Conservation (phyloP, 148 eudicot genomes). For the Polygonum aviculare region DNA sequence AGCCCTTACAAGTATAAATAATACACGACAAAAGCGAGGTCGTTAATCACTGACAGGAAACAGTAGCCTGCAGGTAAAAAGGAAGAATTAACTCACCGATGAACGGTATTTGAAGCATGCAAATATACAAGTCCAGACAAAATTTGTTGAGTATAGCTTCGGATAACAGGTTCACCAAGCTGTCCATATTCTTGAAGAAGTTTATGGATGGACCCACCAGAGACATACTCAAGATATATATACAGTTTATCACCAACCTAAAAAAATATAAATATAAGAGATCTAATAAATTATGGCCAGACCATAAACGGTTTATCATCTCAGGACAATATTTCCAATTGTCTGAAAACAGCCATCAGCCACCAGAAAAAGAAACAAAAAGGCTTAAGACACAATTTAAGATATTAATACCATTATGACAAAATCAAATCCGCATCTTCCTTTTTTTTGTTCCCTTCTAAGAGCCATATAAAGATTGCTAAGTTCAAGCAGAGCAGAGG, state of each 20-base stretch:
- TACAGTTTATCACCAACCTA: slow-evolving; percentile 51
- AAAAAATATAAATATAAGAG: neutral
- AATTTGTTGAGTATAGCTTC: slow-evolving; percentile 52
- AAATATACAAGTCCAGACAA: slow-evolving; percentile 54
- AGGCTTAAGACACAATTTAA: neutral
- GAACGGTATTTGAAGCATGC: slow-evolving; percentile 49
- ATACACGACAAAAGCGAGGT: neutral
- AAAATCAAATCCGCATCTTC: neutral
- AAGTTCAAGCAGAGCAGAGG: neutral
- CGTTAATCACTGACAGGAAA: neutral
- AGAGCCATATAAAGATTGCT: neutral
- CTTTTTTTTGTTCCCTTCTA: no score
- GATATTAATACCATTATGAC: neutral
- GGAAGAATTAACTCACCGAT: slow-evolving; percentile 31
- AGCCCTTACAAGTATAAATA: neutral
- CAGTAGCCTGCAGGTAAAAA: neutral
- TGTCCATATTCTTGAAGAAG: slow-evolving; percentile 58
- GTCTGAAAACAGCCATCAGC: neutral
- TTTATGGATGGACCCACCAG: slow-evolving; percentile 65
- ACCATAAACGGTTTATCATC: neutral
- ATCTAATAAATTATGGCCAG: neutral
- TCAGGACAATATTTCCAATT: neutral
- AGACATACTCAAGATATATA: slow-evolving; percentile 57
- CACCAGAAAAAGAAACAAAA: neutral
- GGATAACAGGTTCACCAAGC: slow-evolving; percentile 52